Conservation (phyloP, 2,329 filamentous ascomycete species). For the Diaporthe caulivora region DNA sequence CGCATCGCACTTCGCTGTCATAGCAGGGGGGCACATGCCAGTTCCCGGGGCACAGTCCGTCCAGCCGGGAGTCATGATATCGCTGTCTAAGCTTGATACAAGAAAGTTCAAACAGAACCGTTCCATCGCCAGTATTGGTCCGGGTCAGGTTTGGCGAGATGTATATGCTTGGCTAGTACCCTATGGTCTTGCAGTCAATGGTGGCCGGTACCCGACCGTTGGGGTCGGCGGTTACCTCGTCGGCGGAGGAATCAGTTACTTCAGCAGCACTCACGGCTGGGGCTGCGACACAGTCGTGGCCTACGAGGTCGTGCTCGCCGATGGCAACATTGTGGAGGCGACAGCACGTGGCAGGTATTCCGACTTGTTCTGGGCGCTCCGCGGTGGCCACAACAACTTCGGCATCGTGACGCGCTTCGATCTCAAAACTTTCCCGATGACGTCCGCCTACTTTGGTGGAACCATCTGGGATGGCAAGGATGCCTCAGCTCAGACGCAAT, state of each 20-base stretch:
- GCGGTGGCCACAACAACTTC: constrained; percentile 61
- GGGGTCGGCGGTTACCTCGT: constrained; percentile 45
- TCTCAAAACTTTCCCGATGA: constrained; percentile 45
- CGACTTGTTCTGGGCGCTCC: constrained; percentile 59
- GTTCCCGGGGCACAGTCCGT: constrained; percentile 55
- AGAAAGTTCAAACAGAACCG: neutral
- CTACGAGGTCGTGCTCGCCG: constrained; percentile 57
- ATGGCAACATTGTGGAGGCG: constrained; percentile 42
- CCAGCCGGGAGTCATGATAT: constrained; percentile 51
- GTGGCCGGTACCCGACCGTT: constrained; percentile 43
- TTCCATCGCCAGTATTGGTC: neutral
- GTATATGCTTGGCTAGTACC: constrained; percentile 34
- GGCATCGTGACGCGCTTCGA: constrained; percentile 53
- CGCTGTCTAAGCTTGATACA: constrained; percentile 44
- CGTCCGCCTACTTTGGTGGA: constrained; percentile 34
- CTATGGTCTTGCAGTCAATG: constrained; percentile 42
- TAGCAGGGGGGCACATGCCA: constrained; percentile 59
- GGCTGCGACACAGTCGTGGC: constrained; percentile 54
- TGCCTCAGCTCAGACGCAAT: neutral
- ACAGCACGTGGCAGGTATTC: constrained; percentile 47
- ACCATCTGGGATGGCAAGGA: neutral
- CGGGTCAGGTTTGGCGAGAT: neutral
- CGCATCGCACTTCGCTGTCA: constrained; percentile 52
- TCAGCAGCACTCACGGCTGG: constrained; percentile 48
- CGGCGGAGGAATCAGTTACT: constrained; percentile 45